phyloP scores from a whole-genome alignment of 116 monocot genomes.

The Iris pallida region DNA sequence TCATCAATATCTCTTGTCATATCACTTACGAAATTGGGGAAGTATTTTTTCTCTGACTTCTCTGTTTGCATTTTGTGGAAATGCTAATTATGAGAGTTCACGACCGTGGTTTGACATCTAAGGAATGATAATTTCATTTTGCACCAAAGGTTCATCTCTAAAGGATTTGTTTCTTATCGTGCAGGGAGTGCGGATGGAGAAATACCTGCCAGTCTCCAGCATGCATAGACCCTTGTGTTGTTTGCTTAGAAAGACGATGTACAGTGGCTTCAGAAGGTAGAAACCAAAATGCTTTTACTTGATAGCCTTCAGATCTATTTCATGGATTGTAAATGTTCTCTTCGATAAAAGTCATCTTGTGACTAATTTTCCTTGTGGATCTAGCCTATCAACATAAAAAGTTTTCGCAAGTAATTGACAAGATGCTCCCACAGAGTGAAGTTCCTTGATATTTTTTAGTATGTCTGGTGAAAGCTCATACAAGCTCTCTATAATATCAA shows the following conservation, averaged over 20 bases:
- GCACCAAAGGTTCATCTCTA: background rate
- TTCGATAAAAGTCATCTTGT: background rate
- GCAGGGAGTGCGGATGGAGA: constrained; percentile 72
- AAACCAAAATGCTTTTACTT: background rate
- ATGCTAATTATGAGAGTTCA: too few species aligned
- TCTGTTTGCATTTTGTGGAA: too few species aligned
- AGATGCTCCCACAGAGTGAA: background rate
- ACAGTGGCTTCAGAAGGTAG: constrained; percentile 79
- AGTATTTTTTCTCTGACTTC: too few species aligned
- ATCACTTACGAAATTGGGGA: too few species aligned
- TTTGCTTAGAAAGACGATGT: constrained; percentile 88
- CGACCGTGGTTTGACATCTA: too few species aligned
- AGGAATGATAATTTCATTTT: background rate
- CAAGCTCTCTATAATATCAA: too few species aligned
- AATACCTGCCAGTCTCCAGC: constrained; percentile 36
- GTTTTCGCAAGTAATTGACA: too few species aligned
- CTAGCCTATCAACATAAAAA: too few species aligned
- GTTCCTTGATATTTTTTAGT: background rate
- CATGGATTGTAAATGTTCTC: background rate
- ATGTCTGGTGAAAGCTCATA: background rate
- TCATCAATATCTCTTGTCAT: too few species aligned
- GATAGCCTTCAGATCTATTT: background rate
- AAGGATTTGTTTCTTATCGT: background rate
- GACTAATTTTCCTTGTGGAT: background rate
- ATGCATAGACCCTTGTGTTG: constrained; percentile 75